Base-by-base conservation (phyloP, 2,329 filamentous ascomycete species). In the Venturia effusa region DNA sequence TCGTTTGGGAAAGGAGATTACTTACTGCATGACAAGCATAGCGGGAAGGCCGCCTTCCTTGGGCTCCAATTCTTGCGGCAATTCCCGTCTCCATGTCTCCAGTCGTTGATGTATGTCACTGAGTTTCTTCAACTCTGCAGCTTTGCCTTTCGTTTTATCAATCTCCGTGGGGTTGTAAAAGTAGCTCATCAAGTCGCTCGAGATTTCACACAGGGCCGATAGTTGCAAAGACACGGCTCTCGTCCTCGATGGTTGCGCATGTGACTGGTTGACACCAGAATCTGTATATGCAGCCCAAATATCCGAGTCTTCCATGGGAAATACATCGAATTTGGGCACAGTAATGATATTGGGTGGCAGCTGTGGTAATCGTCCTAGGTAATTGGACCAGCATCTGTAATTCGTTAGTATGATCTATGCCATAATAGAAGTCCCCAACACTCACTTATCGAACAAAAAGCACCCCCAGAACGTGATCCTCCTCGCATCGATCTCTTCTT, bases 401-500 rank as follows among this genome's bases (percentile, higher is more conserved):
- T 22, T 39, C 17, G 15, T 61, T n/a, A 61, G 57, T 24, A 40
- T 27, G 19, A 17, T 37, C 22, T 22, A 10, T 11, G 3, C 24
- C 17, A 7, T 24, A 40, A 27, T 15, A n/a, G 27, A 37, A 24
- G 7, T 4, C 24, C 32, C 40, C 34, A 45, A 64, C 48, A 71
- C 79, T 67, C 71, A 84, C 81, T 97, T 97, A 78, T 99, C 94
- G 73, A 97, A 96, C n/a, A 96, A 77, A 74, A 94, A 97, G 73
- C 92, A 97, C 7, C 94, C 94, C 94, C 94, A 97, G 71, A 97
- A 97, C 0, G 94, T 97, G 51, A 97, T 88, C 62, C 90, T 83
- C 45, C 94, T 83, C 2, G 92, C 92, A 75, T 99, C 94, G 45
- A 95, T 84, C 74, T 97, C 93, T 59, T 89, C 83, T 65, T 96